Base-by-base conservation (phyloP, 2,329 filamentous ascomycete genomes). In the Alternaria conjuncta region DNA sequence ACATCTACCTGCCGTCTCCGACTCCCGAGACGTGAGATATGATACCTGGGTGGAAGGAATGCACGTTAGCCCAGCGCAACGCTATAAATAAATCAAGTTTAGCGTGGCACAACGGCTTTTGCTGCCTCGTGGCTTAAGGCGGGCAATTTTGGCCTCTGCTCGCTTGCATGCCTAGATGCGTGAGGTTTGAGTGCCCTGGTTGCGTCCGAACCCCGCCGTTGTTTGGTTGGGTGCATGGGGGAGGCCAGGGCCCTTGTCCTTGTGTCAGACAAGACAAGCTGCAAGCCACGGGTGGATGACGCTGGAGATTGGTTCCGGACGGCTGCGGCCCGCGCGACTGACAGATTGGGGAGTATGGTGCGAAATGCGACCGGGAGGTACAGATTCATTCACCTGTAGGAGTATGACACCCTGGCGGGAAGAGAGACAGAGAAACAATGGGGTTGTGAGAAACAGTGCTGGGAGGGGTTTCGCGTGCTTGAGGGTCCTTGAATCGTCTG, bases 61-160 rank as follows among this genome's bases (percentile, higher is more conserved):
- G n/a, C 28, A 57, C 15, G n/a, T 44, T 47, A 47, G 43, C 51
- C 51, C 55, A 47, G 43, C 57, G 46, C 51, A 43, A 23, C 26
- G 41, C 57, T 57, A 64, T 61, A 50, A 44, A 57, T 64, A 64
- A 55, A 49, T 49, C 18, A 20, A 47, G 53, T 49, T 61, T 70
- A 69, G 68, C 64, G 68, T 69, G 44, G 45, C 61, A 55, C 56
- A 70, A 70, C 68, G 68, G 68, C 55, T 69, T 65, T 69, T 61
- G 43, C 59, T 67, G 59, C 65, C 60, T 69, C 47, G 57, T 67
- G 67, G 63, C 54, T 60, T 61, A 56, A 56, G 55, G 60, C 63
- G 47, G 51, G 51, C 58, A 55, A 55, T 20, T 55, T 25, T 44
- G 30, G 51, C 55, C 36, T 46, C 23, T 44, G 53, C 21, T 60